Evolutionary conservation across 2,329 filamentous ascomycete species (phyloP), one percentile per base, ranked within the genome.

Genomic region (Botrytis medusae): DNA sequence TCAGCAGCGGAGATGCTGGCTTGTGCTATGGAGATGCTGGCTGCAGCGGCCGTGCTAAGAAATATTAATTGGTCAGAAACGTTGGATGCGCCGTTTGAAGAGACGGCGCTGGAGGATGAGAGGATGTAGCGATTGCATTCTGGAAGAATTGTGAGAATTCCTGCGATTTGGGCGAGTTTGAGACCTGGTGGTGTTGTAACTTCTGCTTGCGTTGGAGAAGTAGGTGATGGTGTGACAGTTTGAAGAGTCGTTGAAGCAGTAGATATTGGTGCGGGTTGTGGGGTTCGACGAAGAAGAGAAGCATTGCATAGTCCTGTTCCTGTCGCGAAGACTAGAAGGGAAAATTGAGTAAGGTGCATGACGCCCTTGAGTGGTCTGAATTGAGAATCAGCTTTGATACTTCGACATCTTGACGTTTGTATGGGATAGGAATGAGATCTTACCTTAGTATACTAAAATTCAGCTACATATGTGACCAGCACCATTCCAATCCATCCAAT

Each of bases 311-410:
- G 51, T 44, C 40, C 37, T 37, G 57, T 32, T 61, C 62, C 62
- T 22, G 70, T 68, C 62, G 62, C 32, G n/a, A 68, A 46, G 62
- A 68, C 40, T 59, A 72, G 6, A 40, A 72, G 46, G 14, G 46
- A 42, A 37, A 51, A 44, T 40, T 42, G 59, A 67, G 25, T 54
- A 20, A 72, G n/a, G 48, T 68, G 46, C 70, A 72, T 72, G 62
- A 46, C 51, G 42, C 29, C 51, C 37, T 44, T 37, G 62, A 68
- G 32, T 42, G 22, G 42, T 61, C 57, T 44, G 40, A 12, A n/a
- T 37, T 29, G 1, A 20, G 37, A 18, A 32, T 60, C 5, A 25
- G 34, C 46, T 2, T 34, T 25, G 34, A 34, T 22, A 37, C 22
- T 25, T 10, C 29, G n/a, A 44, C 3, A 61, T n/a, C 7, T 8